Base-by-base conservation (phyloP, 2,329 filamentous ascomycete genomes). In the Fusarium xylarioides region DNA sequence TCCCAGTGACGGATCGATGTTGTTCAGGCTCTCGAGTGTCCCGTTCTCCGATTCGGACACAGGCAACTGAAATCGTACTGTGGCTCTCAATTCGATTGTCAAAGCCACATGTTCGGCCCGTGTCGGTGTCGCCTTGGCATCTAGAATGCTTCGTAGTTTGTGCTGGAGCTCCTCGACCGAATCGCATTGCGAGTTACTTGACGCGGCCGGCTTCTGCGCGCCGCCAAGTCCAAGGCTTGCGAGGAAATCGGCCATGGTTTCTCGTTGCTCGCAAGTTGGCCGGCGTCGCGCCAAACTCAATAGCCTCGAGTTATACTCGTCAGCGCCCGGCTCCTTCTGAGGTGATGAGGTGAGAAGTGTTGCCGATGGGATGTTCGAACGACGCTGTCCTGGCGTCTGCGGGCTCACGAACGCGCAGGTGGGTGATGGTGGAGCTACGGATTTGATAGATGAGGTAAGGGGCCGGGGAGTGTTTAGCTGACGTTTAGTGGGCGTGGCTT, bases 21-120 rank as follows among this genome's bases (percentile, higher is more conserved):
- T 78, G 18, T 80, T 80, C 8, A 76, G 60, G 21, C 71, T 73
- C n/a, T 83, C 81, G 19, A 78, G 62, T 9, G 74, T 69, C 30
- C 79, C 79, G 68, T 82, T 82, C 46, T 86, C 83, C 32, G 73
- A 58, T 28, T 84, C 82, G 53, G 78, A 76, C 52, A 82, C 76
- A 5, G 78, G 75, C 11, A 89, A 69, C 14, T 83, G 73, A 60
- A 90, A 85, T 35, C 83, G 79, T 8, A 84, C 81, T 12, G 83
- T 81, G 2, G 84, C 79, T 2, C 83, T 81, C 34, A 91, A 76
- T 68, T 88, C 85, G 57, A 88, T 82, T 4, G 81, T 85, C 23
- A 81, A 77, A 12, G 84, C 82, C 16, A 88, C 79, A 70, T 88
- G 86, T 59, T 89, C 83, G 44, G 86, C 87, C 53, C 85, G 86